A percentile compares a stretch with the other conserved stretches of the same genome.
These are phyloP conservation scores for Penicillium aurantiogriseum DNA, from an alignment of 2,329 filamentous ascomycete species.

Conservation along the genomic window DNA sequence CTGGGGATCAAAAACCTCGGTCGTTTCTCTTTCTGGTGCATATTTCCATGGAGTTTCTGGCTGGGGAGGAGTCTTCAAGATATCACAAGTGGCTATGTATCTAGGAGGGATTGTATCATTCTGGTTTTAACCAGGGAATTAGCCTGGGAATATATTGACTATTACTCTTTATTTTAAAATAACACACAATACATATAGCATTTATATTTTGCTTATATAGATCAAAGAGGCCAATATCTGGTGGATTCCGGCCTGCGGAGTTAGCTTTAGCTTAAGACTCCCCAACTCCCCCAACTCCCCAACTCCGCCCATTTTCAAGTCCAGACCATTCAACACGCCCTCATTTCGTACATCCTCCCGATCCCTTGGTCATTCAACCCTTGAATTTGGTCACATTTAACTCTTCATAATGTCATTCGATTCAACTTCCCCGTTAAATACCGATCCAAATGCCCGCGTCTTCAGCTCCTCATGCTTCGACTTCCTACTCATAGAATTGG, in stretches of 20 bases:
- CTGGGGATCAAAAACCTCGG: neutral
- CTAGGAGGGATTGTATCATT: neutral
- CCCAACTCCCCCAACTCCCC: neutral
- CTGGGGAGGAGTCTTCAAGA: conserved; percentile 4
- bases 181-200: neutral
- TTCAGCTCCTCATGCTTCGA: conserved; percentile 85
- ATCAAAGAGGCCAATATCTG: neutral
- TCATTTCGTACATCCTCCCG: neutral
- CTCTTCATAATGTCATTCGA: conserved; percentile 67
- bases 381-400: neutral
- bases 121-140: neutral
- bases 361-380: neutral
- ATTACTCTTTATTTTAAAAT: neutral
- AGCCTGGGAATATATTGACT: neutral
- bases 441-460: conserved; percentile 71
- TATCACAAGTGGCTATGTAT: conserved; percentile 4
- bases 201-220: neutral
- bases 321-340: neutral
- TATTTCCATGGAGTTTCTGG: conserved; percentile 22
- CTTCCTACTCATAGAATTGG: conserved; percentile 92
- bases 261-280: neutral
- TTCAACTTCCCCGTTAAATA: conserved; percentile 65
- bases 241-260: neutral
- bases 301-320: neutral
- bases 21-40: conserved; percentile 6